Percentiles rank a stretch among this genome's conserved stretches.
Conservation (phyloP, 2,329 filamentous ascomycete species). For the Pyricularia sp. region DNA sequence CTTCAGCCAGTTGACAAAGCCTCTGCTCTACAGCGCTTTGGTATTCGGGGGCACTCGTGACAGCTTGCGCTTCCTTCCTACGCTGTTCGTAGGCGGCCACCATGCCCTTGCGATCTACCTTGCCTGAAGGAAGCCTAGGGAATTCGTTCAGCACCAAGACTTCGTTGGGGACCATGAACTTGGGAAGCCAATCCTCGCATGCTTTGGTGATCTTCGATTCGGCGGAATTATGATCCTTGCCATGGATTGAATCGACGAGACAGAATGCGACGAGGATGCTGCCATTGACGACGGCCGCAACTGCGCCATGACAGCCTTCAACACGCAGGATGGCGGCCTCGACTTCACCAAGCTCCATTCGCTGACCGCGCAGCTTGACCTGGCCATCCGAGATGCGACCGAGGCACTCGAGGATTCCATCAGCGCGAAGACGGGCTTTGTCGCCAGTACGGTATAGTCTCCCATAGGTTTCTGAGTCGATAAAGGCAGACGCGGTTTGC, state of each 20-base stretch:
- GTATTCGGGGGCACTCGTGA: not conserved
- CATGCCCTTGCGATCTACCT: slow-evolving; percentile 63
- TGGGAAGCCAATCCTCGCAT: slow-evolving; percentile 68
- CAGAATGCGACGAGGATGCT: slow-evolving; percentile 65
- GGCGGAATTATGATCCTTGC: not conserved
- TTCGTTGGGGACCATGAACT: slow-evolving; percentile 75
- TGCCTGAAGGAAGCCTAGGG: slow-evolving; percentile 73
- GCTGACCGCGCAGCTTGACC: slow-evolving; percentile 77
- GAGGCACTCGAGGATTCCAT: slow-evolving; percentile 72
- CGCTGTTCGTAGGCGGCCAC: slow-evolving; percentile 37
- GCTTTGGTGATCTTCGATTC: slow-evolving; percentile 36
- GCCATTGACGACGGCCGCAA: slow-evolving; percentile 58
- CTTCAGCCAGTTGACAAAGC: slow-evolving; percentile 21
- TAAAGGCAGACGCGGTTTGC: slow-evolving; percentile 63
- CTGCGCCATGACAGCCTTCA: slow-evolving; percentile 52
- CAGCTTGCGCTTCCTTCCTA: not conserved
- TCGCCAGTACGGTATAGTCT: slow-evolving; percentile 78
- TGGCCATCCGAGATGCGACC: slow-evolving; percentile 74
- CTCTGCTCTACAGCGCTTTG: slow-evolving; percentile 19
- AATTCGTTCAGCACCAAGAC: slow-evolving; percentile 55
- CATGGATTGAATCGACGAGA: slow-evolving; percentile 31
- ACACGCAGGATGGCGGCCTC: slow-evolving; percentile 60
- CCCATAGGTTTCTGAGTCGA: slow-evolving; percentile 54
- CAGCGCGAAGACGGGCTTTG: slow-evolving; percentile 57
- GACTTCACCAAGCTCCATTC: slow-evolving; percentile 71